Evolutionary conservation across 2,329 filamentous ascomycete species (phyloP), one percentile per base, ranked within the genome.

Genomic region (Colletotrichum limetticola): DNA sequence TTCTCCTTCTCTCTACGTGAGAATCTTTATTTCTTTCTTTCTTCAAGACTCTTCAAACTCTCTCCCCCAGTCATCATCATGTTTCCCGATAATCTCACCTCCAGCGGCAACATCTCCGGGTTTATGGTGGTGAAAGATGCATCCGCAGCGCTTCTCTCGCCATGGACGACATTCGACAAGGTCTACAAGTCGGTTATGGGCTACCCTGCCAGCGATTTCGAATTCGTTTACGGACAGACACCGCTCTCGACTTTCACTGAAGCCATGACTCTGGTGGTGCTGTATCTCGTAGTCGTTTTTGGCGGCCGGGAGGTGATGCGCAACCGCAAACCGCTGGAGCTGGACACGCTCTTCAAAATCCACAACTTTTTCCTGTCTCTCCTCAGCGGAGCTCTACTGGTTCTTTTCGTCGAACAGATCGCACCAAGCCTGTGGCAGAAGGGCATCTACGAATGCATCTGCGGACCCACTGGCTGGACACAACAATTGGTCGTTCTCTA

Each of bases 301-400:
- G 94, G 94, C 73, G 95, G 95, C 66, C 89, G 94, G 74, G 93
- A 95, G 84, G 80, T 95, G 76, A 97, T 97, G 94, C 92, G 92
- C 83, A 91, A 91, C 78, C 89, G 93, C 71, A 86, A 91, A 78
- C 87, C 95, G 6, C 90, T 95, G 85, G 93, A 95, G 87, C 88
- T 97, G 77, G 95, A 92, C 12, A 86, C 88, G 14, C 85, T 95
- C 67, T 97, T 97, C 87, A 93, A 96, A 86, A 88, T 97, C 78
- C 95, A 97, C 89, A 97, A 97, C 87, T 92, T 97, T 78, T 90
- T 94, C 84, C 86, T 97, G 78, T 97, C 95, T 32, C 85, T 89
- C 66, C 92, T 97, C 84, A 95, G 93, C 82, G 92, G 85, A 59
- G 86, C 89, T 52, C 87, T 97, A 60, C 84, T 97, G 78, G 90